Base-by-base conservation (phyloP, 306 rosid species). In the Gastrolobium villosum region DNA sequence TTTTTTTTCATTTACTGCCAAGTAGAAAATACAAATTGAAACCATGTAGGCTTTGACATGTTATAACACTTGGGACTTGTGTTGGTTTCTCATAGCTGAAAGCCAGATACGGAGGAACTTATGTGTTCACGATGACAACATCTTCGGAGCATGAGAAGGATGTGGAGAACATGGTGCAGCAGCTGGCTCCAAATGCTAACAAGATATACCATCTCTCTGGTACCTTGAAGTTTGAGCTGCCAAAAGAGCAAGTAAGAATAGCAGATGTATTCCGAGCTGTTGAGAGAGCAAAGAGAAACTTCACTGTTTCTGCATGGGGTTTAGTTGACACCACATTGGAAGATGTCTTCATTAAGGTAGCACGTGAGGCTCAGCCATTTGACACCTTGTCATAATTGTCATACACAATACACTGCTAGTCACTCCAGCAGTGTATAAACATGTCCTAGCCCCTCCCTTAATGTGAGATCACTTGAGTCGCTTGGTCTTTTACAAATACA, bases 301-400 rank as follows among this genome's bases (percentile, higher is more conserved):
- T 90, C 85, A 83, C 89, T 9, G 94, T 95, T 30, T 88, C 82
- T 65, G 98, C 97, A 8, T 93, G 98, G 98, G 97, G 97, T 70
- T 75, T 93, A 65, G 91, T 89, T 31, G 93, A 93, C 77, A 91
- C 98, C 66, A 91, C 97, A 20, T 5, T 93, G 82, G 98, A 93
- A 79, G 98, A 93, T 84, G 98, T 93, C 41, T 93, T 91, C 89
- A 93, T 93, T 67, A 93, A 90, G 86, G 98, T 91, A 7, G 95
- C 98, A 26, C 81, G 87, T 1, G 90, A 77, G 34, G 91, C 93
- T 13, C 89, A 82, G 31, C 66, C 86, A 7, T 86, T 79, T 83
- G 83, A 84, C 0, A 79, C 77, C 15, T 74, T 88, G 41, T 81
- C 93, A 57, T 90, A 68, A 74, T 32, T 49, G 10, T 10, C 61